phyloP scores from a whole-genome alignment of 257 asterid species.

The Perilla frutescens region DNA sequence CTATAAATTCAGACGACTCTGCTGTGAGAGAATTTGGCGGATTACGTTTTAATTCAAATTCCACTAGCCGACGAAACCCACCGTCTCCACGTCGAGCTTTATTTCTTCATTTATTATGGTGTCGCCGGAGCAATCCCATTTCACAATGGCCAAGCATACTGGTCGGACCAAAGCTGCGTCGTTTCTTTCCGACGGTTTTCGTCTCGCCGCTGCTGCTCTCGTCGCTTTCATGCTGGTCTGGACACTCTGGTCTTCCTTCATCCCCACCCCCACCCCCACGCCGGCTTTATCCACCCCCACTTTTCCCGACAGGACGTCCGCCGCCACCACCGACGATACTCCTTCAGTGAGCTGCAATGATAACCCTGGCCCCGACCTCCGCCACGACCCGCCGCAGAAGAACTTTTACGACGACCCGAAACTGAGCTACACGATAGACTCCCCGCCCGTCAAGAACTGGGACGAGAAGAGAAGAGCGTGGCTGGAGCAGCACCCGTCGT shows the following conservation, averaged over 20 bases:
- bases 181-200: constrained; percentile 50
- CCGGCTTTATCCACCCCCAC: constrained; percentile 42
- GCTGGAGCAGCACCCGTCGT: constrained; percentile 78
- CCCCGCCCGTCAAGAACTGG: constrained; percentile 69
- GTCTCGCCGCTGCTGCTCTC: constrained; percentile 53
- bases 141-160: constrained; percentile 49
- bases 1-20: too few species aligned
- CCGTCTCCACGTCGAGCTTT: too few species aligned
- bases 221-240: constrained; percentile 57
- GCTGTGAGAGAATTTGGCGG: constrained; percentile 18
- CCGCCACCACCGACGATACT: not conserved
- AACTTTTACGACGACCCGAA: constrained; percentile 84
- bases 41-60: not conserved
- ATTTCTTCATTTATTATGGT: constrained; percentile 39
- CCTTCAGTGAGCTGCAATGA: constrained; percentile 17
- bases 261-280: constrained; percentile 32
- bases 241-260: constrained; percentile 62
- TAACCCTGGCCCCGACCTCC: constrained; percentile 30
- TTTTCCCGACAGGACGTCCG: constrained; percentile 29
- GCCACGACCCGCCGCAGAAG: constrained; percentile 59
- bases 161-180: constrained; percentile 51
- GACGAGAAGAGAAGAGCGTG: constrained; percentile 72
- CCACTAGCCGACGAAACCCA: not conserved
- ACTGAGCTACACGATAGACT: constrained; percentile 63
- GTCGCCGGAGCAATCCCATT: constrained; percentile 42